A percentile compares a stretch with the other conserved stretches of the same genome.
phyloP scores from a whole-genome alignment of 306 rosid genomes.

The Prunus mira region DNA sequence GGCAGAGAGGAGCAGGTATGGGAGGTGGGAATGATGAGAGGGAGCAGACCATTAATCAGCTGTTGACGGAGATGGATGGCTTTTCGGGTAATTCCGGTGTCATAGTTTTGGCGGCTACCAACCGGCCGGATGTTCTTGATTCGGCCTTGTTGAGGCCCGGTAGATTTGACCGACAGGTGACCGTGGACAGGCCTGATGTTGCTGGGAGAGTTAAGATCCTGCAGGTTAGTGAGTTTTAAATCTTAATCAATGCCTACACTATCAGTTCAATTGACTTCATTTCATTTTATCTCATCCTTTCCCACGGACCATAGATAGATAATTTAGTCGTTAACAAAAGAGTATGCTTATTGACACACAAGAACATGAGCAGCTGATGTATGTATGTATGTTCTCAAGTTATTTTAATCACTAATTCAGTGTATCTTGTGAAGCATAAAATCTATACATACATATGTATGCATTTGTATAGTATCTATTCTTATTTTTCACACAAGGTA shows the following conservation, averaged over 20 bases:
- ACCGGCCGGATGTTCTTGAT: conserved; percentile 95
- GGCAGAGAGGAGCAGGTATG: conserved; percentile 99
- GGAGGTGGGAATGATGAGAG: conserved; percentile 99
- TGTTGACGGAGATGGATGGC: conserved; percentile 98
- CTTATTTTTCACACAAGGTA: not conserved
- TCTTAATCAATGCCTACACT: too few species aligned
- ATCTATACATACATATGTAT: too few species aligned
- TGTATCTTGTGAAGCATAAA: too few species aligned
- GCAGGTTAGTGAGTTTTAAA: conserved; percentile 48
- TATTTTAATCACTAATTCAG: too few species aligned
- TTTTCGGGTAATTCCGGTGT: conserved; percentile 97
- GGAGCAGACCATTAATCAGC: conserved; percentile 97
- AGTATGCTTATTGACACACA: too few species aligned
- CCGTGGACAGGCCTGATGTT: conserved; percentile 97
- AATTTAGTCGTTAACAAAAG: too few species aligned
- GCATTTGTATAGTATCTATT: too few species aligned
- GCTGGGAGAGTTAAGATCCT: conserved; percentile 96
- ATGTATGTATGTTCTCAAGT: too few species aligned
- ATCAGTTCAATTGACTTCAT: not conserved
- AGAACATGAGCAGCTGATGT: too few species aligned
- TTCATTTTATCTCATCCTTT: not conserved
- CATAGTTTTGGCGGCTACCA: conserved; percentile 94
- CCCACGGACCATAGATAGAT: too few species aligned
- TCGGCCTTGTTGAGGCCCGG: conserved; percentile 89
- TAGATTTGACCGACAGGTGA: conserved; percentile 91